These are phyloP conservation scores for Tolypocladium cylindrosporum DNA, from an alignment of 2,329 filamentous ascomycete species.

Conservation along the genomic window DNA sequence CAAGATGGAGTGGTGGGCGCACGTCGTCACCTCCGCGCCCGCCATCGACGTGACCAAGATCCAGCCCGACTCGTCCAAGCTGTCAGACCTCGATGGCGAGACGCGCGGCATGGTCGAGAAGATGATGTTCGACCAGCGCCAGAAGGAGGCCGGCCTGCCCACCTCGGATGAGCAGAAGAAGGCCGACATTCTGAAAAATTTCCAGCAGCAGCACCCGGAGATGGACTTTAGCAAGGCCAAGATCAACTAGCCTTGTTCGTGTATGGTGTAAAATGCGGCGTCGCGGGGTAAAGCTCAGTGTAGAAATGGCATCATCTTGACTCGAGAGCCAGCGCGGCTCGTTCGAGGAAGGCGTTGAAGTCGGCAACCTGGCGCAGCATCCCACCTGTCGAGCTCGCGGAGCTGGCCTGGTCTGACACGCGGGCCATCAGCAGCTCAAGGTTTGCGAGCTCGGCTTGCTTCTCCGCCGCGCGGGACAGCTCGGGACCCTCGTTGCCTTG, in stretches of 20 bases:
- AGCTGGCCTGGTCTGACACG: constrained; percentile 43
- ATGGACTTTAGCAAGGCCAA: constrained; percentile 66
- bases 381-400: constrained; percentile 37
- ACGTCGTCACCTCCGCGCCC: constrained; percentile 78
- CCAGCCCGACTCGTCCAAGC: constrained; percentile 80
- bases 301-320: constrained; percentile 18
- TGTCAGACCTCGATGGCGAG: constrained; percentile 88
- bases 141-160: constrained; percentile 86
- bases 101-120: constrained; percentile 98
- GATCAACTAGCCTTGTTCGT: constrained; percentile 32
- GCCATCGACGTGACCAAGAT: constrained; percentile 95
- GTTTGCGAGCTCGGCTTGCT: constrained; percentile 41
- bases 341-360: constrained; percentile 55
- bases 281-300: not conserved
- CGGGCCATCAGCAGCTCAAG: constrained; percentile 47
- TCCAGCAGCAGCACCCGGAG: constrained; percentile 69
- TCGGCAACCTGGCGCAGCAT: constrained; percentile 45
- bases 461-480: constrained; percentile 33
- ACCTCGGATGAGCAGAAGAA: constrained; percentile 95
- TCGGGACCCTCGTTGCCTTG: constrained; percentile 39
- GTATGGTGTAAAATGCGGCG: not conserved
- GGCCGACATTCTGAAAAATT: constrained; percentile 83
- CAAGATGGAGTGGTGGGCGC: constrained; percentile 97
- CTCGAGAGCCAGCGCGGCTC: constrained; percentile 48
- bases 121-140: constrained; percentile 99